A percentile compares a stretch with the other conserved stretches of the same genome.
Conservation (phyloP, 2,329 filamentous ascomycete genomes). For the Trichoderma sp. region DNA sequence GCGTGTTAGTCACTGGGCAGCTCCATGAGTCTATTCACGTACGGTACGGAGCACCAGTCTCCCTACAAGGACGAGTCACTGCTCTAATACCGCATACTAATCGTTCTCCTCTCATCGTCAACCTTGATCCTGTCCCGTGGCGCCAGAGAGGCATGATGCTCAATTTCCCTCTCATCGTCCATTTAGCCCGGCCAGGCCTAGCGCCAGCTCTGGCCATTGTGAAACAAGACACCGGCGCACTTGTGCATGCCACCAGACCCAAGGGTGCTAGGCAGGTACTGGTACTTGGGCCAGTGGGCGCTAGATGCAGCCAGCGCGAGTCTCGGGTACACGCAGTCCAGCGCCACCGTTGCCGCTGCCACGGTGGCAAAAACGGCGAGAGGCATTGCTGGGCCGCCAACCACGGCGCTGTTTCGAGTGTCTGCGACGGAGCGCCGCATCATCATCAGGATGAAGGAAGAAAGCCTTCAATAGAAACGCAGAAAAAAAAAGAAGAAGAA, state of each 20-base stretch:
- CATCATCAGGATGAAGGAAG: background rate
- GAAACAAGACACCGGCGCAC: constrained; percentile 27
- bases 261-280: background rate
- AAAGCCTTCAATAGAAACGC: background rate
- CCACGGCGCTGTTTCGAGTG: background rate
- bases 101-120: too few relatives aligned
- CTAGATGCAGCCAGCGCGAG: background rate
- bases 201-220: constrained; percentile 26
- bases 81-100: too few relatives aligned
- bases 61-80: background rate
- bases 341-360: background rate
- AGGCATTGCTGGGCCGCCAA: background rate
- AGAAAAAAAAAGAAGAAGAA: background rate
- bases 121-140: too few relatives aligned
- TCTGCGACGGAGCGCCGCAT: background rate
- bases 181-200: constrained; percentile 23
- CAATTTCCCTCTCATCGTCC: constrained; percentile 1
- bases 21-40: too few relatives aligned
- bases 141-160: background rate
- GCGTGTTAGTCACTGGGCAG: too few relatives aligned
- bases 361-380: constrained; percentile 1
- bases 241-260: background rate
- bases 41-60: background rate
- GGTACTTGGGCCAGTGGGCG: background rate
- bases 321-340: background rate